Evolutionary conservation across 352 stramenopile genomes (phyloP), one percentile per base, ranked within the genome.

Genomic region (Phytophthora aleatoria): DNA sequence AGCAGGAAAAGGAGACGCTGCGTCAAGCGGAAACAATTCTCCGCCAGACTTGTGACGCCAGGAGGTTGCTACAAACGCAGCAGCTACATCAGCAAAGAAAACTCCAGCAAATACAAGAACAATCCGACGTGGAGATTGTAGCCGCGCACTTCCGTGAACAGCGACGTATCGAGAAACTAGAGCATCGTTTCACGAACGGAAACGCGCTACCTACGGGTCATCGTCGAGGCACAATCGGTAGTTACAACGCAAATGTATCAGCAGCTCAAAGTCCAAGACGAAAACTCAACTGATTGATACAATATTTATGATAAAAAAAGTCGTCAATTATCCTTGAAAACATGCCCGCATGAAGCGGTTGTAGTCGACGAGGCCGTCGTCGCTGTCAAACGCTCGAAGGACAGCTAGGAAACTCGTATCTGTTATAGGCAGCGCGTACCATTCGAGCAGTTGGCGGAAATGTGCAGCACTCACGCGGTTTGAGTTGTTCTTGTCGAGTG

Each of bases 371-470:
- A 79, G 71, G 5, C 76, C 83, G 50, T 92, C 79, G 10, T 79
- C 75, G 39, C 73, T 68, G 57, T 92, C 83, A 30, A 90, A 92
- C 7, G 74, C 73, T 49, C 81, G 81, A n/a, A 92, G 75, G 11
- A 92, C 50, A 15, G 68, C 52, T 33, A 87, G 59, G n/a, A 89
- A 83, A 31, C 63, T 55, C 26, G 86, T 67, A 58, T 92, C 79
- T 15, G 57, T 73, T 30, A 92, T 41, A 1, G 73, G 39, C 11
- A 92, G 62, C 26, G 76, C 69, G 57, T 89, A 91, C 83, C 83
- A 91, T 55, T 87, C 79, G 49, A 92, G 74, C n/a, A 92, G 47
- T 42, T 91, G 81, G 8, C 83, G 81, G 47, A 92, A 90, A 53
- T 92, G 81, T 8, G 77, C 64, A 2, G 71, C 64, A 61, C 77